Conservation (phyloP, 441 rosid species). For the Jatropha podagrica region DNA sequence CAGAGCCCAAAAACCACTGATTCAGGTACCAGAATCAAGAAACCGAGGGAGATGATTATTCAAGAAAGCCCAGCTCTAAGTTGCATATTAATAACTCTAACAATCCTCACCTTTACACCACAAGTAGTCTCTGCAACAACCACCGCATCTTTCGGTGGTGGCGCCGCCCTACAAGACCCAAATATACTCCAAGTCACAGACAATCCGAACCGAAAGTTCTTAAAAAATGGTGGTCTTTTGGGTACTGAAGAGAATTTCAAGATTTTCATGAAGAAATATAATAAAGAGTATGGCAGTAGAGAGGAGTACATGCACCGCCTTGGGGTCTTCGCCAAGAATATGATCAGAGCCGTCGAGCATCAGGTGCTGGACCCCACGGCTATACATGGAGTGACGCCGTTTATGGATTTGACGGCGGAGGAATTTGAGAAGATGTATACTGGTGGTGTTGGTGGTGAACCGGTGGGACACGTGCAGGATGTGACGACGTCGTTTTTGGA, state of each 20-base stretch:
- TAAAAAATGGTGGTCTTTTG: conserved; percentile 22
- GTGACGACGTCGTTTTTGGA: conserved; percentile 29
- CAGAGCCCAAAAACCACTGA: neutral
- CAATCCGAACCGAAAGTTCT: conserved; percentile 10
- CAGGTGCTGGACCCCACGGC: conserved; percentile 75
- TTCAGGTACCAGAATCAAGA: neutral
- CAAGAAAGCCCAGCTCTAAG: conserved; percentile 8
- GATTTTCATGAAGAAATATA: conserved; percentile 51
- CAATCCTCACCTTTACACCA: conserved; percentile 6
- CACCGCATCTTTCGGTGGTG: neutral
- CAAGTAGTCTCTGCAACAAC: conserved; percentile 6
- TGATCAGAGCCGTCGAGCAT: conserved; percentile 70
- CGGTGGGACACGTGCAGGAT: conserved; percentile 12
- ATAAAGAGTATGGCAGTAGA: conserved; percentile 49
- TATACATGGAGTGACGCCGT: conserved; percentile 69
- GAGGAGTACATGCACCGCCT: conserved; percentile 78
- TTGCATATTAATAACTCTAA: neutral
- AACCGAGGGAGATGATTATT: conserved; percentile 10
- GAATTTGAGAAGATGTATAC: conserved; percentile 66
- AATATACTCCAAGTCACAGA: conserved; percentile 62
- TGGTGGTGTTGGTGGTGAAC: conserved; percentile 37
- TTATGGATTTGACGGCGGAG: conserved; percentile 74
- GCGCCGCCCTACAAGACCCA: conserved; percentile 15
- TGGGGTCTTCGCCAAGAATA: conserved; percentile 61
- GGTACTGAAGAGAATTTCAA: conserved; percentile 53